A percentile compares a stretch with the other conserved stretches of the same genome.
phyloP scores from a whole-genome alignment of 2,329 filamentous ascomycete species.

The Spiromastix sp. region DNA sequence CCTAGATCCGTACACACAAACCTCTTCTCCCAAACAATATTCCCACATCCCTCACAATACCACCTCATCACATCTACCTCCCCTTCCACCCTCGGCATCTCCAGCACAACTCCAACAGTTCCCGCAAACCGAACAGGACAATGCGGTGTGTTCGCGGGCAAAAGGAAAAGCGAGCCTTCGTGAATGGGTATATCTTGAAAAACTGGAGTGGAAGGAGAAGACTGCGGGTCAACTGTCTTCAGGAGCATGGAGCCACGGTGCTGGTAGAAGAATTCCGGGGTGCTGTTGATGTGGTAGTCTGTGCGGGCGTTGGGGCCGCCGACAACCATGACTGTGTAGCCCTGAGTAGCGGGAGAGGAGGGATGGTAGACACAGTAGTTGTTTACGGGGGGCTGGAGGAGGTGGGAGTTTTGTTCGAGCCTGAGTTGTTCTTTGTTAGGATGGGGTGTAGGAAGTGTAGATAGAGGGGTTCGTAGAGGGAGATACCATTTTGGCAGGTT shows the following conservation, averaged over 20 bases:
- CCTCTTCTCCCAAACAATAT: slow-evolving; percentile 69
- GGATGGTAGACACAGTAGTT: slow-evolving; percentile 92
- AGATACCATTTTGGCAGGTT: slow-evolving; percentile 38
- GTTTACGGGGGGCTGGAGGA: slow-evolving; percentile 88
- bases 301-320: slow-evolving; percentile 92
- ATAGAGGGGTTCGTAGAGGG: not conserved
- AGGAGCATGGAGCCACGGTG: slow-evolving; percentile 88
- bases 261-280: slow-evolving; percentile 97
- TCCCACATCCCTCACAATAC: slow-evolving; percentile 69
- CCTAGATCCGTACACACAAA: slow-evolving; percentile 88
- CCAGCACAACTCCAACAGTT: slow-evolving; percentile 88
- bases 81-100: slow-evolving; percentile 64
- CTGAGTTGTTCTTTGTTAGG: slow-evolving; percentile 34
- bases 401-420: slow-evolving; percentile 83
- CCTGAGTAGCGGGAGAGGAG: slow-evolving; percentile 60
- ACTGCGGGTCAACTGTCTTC: slow-evolving; percentile 65
- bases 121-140: slow-evolving; percentile 88
- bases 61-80: slow-evolving; percentile 73
- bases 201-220: slow-evolving; percentile 36
- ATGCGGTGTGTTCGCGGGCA: slow-evolving; percentile 91
- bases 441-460: slow-evolving; percentile 13
- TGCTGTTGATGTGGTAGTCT: slow-evolving; percentile 97
- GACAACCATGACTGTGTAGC: slow-evolving; percentile 86
- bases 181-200: slow-evolving; percentile 83
- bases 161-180: slow-evolving; percentile 87